These are phyloP conservation scores for Teratosphaeria zuluensis DNA, from an alignment of 2,329 filamentous ascomycete genomes.

Conservation along the genomic window DNA sequence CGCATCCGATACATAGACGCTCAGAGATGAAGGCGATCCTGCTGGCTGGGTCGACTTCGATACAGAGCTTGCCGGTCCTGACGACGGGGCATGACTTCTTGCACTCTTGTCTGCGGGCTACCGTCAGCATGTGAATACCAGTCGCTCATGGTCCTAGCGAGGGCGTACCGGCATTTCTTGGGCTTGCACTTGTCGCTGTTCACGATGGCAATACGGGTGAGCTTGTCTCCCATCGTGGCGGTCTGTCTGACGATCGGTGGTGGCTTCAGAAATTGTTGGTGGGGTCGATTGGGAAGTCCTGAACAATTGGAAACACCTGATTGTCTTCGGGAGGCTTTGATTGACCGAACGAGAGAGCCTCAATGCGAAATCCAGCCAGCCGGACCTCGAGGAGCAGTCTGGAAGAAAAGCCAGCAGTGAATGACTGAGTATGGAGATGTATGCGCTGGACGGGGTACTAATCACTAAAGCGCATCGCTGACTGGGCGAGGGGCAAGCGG, in stretches of 20 bases:
- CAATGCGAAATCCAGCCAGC: neutral
- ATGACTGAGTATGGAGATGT: neutral
- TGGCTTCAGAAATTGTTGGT: neutral
- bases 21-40: constrained; percentile 98
- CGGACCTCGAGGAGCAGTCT: neutral
- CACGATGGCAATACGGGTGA: constrained; percentile 98
- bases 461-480: neutral
- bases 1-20: constrained; percentile 90
- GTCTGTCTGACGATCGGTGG: neutral
- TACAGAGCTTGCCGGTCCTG: constrained; percentile 92
- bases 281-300: neutral
- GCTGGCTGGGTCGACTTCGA: constrained; percentile 80
- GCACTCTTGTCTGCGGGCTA: constrained; percentile 61
- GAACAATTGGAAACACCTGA: neutral
- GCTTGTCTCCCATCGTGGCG: constrained; percentile 72
- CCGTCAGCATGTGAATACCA: neutral
- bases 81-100: constrained; percentile 98
- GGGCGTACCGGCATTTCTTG: constrained; percentile 67
- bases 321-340: neutral
- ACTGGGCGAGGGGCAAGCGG: neutral
- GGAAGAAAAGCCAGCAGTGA: neutral
- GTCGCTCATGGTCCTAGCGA: neutral
- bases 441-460: neutral
- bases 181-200: constrained; percentile 95
- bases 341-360: neutral